Conservation (phyloP, 169 alveolate genomes). For the Plasmodium chabaudi region DNA sequence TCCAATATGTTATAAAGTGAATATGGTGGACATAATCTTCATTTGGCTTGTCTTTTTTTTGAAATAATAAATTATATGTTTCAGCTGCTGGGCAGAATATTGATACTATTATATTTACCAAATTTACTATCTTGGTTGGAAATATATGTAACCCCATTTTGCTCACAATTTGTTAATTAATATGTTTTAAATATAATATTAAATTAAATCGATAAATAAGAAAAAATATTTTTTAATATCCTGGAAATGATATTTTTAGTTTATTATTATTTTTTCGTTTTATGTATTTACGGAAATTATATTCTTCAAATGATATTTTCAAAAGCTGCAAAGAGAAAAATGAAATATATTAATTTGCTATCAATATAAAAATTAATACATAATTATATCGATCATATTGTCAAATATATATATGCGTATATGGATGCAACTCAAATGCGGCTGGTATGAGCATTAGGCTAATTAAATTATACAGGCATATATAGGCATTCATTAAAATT, state of each 20-base stretch:
- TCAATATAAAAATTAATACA: too few species aligned
- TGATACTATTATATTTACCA: slow-evolving; percentile 60
- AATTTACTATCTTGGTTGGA: slow-evolving; percentile 51
- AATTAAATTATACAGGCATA: too few species aligned
- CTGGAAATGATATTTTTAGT: not conserved
- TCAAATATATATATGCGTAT: too few species aligned
- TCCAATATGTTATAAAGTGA: slow-evolving; percentile 84
- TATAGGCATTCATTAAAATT: too few species aligned
- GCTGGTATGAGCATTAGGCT: too few species aligned
- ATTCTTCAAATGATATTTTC: not conserved
- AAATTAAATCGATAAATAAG: not conserved
- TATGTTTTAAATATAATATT: slow-evolving; percentile 6
- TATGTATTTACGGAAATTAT: not conserved
- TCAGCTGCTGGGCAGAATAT: slow-evolving; percentile 61
- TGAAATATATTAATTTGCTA: not conserved
- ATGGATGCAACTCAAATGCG: too few species aligned
- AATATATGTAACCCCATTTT: slow-evolving; percentile 66
- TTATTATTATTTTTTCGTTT: too few species aligned
- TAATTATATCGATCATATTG: too few species aligned
- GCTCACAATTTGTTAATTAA: slow-evolving; percentile 16
- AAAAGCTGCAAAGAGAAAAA: not conserved
- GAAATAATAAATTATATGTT: slow-evolving; percentile 52
- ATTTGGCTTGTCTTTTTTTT: slow-evolving; percentile 47
- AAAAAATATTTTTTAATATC: not conserved
- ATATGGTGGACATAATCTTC: slow-evolving; percentile 71